These are phyloP conservation scores for Juglanconis oblonga DNA, from an alignment of 2,329 filamentous ascomycete genomes.

Conservation along the genomic window DNA sequence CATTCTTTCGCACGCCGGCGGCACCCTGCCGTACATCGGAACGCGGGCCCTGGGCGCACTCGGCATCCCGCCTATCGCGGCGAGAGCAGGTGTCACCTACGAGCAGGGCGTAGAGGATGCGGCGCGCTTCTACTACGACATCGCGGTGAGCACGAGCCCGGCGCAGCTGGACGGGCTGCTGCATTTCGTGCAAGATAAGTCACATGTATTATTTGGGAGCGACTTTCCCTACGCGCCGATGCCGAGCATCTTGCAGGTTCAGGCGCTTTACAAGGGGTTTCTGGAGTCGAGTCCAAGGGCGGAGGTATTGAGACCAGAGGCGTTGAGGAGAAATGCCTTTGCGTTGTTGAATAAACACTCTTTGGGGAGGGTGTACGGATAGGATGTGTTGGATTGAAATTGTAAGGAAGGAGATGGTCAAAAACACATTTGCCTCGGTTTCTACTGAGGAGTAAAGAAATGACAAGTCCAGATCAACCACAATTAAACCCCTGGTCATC, in stretches of 20 bases:
- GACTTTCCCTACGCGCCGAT: constrained; percentile 34
- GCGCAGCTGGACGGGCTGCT: constrained; percentile 27
- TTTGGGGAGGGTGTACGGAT: neutral
- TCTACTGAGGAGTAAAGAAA: too few relatives aligned
- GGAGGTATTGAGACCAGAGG: constrained; percentile 10
- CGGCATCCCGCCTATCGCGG: constrained; percentile 12
- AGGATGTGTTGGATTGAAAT: neutral
- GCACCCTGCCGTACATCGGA: constrained; percentile 37
- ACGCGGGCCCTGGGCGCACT: constrained; percentile 23
- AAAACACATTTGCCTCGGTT: too few relatives aligned
- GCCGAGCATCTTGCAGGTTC: constrained; percentile 8
- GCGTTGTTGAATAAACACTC: constrained; percentile 14
- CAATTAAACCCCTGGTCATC: too few relatives aligned
- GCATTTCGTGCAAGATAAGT: constrained; percentile 24
- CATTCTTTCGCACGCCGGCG: constrained; percentile 44
- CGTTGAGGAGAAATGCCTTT: constrained; percentile 6
- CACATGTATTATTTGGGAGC: constrained; percentile 32
- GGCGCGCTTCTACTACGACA: constrained; percentile 34
- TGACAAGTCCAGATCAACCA: too few relatives aligned
- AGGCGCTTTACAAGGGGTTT: constrained; percentile 12
- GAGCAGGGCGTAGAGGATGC: constrained; percentile 18
- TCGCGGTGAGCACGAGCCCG: constrained; percentile 27
- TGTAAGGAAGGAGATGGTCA: neutral
- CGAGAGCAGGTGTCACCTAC: constrained; percentile 1
- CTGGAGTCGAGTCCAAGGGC: constrained; percentile 8